Conservation (phyloP, 2,329 filamentous ascomycete genomes). For the Pezicula radicicola region DNA sequence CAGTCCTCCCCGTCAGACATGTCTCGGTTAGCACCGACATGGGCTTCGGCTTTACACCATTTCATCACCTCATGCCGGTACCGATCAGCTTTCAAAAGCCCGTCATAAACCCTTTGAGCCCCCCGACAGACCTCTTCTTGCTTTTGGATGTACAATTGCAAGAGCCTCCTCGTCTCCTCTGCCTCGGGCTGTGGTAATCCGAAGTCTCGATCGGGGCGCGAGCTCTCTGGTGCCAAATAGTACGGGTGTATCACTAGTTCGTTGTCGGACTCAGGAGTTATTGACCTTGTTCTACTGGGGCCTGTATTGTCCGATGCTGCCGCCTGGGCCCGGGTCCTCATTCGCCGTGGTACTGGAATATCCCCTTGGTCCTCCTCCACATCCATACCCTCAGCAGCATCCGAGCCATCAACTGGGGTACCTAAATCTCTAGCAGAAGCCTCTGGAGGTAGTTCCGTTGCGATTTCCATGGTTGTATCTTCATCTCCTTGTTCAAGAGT, state of each 20-base stretch:
- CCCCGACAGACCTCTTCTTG: slow-evolving; percentile 80
- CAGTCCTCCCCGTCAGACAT: slow-evolving; percentile 89
- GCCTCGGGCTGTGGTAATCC: slow-evolving; percentile 72
- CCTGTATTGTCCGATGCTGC: slow-evolving; percentile 33
- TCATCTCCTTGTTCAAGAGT: not conserved
- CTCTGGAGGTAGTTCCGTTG: not conserved
- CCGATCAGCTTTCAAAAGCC: slow-evolving; percentile 69
- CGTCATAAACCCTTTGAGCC: slow-evolving; percentile 63
- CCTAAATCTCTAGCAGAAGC: not conserved
- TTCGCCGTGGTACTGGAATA: slow-evolving; percentile 42
- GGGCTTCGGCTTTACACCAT: slow-evolving; percentile 77
- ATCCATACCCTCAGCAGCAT: not conserved
- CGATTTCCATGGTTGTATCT: not conserved
- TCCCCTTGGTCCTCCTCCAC: slow-evolving; percentile 36
- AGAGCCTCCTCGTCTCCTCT: slow-evolving; percentile 70
- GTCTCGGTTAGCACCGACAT: slow-evolving; percentile 59
- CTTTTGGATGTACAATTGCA: slow-evolving; percentile 79
- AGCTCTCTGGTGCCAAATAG: slow-evolving; percentile 62
- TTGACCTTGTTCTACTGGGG: slow-evolving; percentile 28
- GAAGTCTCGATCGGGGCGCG: slow-evolving; percentile 65
- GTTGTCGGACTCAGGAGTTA: slow-evolving; percentile 40
- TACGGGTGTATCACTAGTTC: slow-evolving; percentile 68
- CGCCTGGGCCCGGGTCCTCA: slow-evolving; percentile 52
- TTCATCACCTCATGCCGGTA: slow-evolving; percentile 68
- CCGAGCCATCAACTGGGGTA: not conserved